These are phyloP conservation scores for Eucalyptus decipiens DNA, from an alignment of 345 rosid species.

Conservation along the genomic window DNA sequence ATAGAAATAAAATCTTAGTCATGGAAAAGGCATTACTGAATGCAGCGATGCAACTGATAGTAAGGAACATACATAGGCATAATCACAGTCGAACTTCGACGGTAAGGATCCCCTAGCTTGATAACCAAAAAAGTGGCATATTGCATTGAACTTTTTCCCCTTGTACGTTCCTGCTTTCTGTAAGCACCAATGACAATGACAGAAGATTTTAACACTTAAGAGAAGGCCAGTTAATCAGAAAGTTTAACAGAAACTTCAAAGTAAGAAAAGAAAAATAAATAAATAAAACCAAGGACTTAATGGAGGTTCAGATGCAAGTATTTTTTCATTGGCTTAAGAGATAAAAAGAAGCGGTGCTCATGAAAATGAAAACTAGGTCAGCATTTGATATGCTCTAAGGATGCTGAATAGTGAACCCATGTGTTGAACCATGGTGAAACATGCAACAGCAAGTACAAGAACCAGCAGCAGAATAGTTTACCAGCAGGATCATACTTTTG, in stretches of 20 bases:
- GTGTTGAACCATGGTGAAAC: neutral
- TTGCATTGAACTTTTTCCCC: constrained; percentile 95
- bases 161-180: constrained; percentile 91
- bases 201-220: neutral
- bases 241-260: neutral
- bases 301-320: neutral
- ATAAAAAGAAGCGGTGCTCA: neutral
- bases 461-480: neutral
- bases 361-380: neutral
- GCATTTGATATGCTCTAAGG: neutral
- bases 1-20: neutral
- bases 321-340: neutral
- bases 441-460: neutral
- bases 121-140: constrained; percentile 98
- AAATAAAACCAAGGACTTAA: neutral
- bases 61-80: constrained; percentile 70
- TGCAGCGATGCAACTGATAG: neutral
- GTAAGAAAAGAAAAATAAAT: neutral
- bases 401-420: neutral
- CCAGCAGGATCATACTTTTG: neutral
- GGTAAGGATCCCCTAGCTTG: constrained; percentile 99
- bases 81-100: constrained; percentile 96
- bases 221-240: neutral
- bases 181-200: constrained; percentile 2
- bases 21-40: neutral